Evolutionary conservation across 768 basidiomycete genomes (phyloP).

Genomic region (Saitozyma podzolica): DNA sequence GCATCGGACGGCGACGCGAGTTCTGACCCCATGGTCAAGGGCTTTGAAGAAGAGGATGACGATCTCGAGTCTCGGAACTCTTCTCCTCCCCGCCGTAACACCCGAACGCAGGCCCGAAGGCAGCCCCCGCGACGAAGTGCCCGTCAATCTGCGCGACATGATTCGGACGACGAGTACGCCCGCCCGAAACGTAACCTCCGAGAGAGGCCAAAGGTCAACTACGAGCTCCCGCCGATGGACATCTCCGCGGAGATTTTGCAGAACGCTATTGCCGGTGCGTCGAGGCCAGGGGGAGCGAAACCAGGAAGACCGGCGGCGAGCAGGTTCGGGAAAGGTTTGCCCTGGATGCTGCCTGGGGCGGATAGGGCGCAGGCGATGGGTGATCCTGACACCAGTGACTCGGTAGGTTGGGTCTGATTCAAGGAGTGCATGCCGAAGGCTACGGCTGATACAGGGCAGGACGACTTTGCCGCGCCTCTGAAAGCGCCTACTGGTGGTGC

Average conservation of each 20-base stretch:
- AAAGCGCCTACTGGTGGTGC: slow-evolving; percentile 56
- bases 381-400: slow-evolving; percentile 42
- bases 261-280: slow-evolving; percentile 24
- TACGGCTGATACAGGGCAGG: slow-evolving; percentile 18
- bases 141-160: slow-evolving; percentile 11
- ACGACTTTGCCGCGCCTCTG: slow-evolving; percentile 35
- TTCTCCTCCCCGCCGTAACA: not conserved
- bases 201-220: slow-evolving; percentile 26
- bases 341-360: slow-evolving; percentile 35
- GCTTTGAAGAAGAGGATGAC: slow-evolving; percentile 22
- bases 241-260: slow-evolving; percentile 21
- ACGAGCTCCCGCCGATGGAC: slow-evolving; percentile 36
- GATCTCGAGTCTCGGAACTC: slow-evolving; percentile 2
- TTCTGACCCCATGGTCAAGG: slow-evolving; percentile 21
- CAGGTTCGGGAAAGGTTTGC: slow-evolving; percentile 28
- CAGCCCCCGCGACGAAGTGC: slow-evolving; percentile 17
- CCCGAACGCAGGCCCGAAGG: not conserved
- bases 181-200: slow-evolving; percentile 16
- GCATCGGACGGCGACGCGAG: slow-evolving; percentile 12
- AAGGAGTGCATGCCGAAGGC: not conserved
- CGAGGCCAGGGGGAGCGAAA: slow-evolving; percentile 15
- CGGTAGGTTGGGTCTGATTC: slow-evolving; percentile 18
- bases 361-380: slow-evolving; percentile 46
- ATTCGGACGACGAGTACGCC: slow-evolving; percentile 27
- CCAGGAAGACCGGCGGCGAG: not conserved